Conservation (phyloP, 1,284 basidiomycete genomes). For the Naganishia liquefaciens region DNA sequence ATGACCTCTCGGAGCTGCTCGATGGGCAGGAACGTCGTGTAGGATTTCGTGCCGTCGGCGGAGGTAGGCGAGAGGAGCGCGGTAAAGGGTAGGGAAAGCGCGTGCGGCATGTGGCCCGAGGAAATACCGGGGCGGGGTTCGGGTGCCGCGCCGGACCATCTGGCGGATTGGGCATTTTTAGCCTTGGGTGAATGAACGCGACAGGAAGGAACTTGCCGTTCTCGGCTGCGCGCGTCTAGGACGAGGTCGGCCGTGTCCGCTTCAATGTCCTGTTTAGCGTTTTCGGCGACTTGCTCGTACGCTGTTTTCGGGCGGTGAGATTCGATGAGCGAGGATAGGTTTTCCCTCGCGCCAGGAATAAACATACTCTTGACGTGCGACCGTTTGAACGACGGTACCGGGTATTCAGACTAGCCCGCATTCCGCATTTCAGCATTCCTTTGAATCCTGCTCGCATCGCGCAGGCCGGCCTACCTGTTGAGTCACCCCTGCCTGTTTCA, state of each 20-base stretch:
- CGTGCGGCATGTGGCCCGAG: conserved; percentile 90
- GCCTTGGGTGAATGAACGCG: not conserved
- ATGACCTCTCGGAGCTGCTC: conserved; percentile 65
- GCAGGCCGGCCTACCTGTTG: not conserved
- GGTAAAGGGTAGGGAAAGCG: conserved; percentile 81
- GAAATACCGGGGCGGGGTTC: conserved; percentile 86
- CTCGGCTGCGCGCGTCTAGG: conserved; percentile 79
- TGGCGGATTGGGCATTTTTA: conserved; percentile 49
- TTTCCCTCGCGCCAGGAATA: no score
- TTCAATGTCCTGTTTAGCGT: conserved; percentile 61
- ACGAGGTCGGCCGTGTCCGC: conserved; percentile 66
- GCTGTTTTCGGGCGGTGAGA: no score
- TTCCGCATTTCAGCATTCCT: conserved; percentile 26
- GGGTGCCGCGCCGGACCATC: conserved; percentile 75
- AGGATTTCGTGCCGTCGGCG: conserved; percentile 46
- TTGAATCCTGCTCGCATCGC: no score
- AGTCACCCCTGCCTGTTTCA: not conserved
- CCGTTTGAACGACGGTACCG: conserved; percentile 20
- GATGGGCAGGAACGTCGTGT: conserved; percentile 62
- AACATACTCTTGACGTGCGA: conserved; percentile 20
- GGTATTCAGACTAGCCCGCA: conserved; percentile 30
- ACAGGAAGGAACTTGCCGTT: conserved; percentile 61
- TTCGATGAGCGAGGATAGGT: no score
- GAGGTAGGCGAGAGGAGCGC: conserved; percentile 61
- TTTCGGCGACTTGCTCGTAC: conserved; percentile 79